Conservation (phyloP, 2,329 filamentous ascomycete genomes). For the Byssoonygena ceratinophila region DNA sequence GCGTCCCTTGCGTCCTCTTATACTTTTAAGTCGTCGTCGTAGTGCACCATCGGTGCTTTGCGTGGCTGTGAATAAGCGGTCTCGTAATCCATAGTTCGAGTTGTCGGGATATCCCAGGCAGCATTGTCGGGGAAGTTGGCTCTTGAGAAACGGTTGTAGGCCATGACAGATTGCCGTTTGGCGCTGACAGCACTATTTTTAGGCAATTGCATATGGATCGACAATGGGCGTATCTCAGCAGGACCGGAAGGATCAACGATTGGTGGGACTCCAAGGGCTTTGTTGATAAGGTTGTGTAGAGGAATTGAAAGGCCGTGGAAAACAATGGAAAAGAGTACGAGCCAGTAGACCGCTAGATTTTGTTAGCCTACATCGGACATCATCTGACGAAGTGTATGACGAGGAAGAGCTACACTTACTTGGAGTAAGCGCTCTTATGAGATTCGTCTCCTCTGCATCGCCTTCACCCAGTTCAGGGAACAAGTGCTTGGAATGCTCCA, state of each 20-base stretch:
- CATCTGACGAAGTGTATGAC: not conserved
- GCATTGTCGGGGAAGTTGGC: not conserved
- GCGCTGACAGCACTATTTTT: constrained; percentile 19
- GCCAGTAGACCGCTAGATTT: constrained; percentile 36
- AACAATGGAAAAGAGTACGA: constrained; percentile 35
- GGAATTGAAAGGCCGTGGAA: constrained; percentile 34
- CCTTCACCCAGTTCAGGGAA: constrained; percentile 35
- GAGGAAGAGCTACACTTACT: constrained; percentile 18
- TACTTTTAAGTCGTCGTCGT: constrained; percentile 1
- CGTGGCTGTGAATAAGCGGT: constrained; percentile 2
- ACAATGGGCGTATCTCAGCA: constrained; percentile 21
- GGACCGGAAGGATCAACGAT: constrained; percentile 26
- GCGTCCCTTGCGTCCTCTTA: not conserved
- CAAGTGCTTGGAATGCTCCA: constrained; percentile 37
- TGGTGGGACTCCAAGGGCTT: constrained; percentile 22
- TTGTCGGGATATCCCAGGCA: constrained; percentile 2
- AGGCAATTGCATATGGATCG: constrained; percentile 21
- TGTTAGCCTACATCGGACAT: not conserved
- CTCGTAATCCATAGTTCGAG: not conserved
- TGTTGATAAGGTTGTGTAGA: constrained; percentile 26
- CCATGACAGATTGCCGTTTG: constrained; percentile 12
- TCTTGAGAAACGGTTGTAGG: constrained; percentile 11
- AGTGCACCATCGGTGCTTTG: not conserved
- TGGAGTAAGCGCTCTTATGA: constrained; percentile 34
- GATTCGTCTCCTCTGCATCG: constrained; percentile 32